Evolutionary conservation across 495 filamentous ascomycete species (phyloP).

Genomic region (Daldinia vernicosa): DNA sequence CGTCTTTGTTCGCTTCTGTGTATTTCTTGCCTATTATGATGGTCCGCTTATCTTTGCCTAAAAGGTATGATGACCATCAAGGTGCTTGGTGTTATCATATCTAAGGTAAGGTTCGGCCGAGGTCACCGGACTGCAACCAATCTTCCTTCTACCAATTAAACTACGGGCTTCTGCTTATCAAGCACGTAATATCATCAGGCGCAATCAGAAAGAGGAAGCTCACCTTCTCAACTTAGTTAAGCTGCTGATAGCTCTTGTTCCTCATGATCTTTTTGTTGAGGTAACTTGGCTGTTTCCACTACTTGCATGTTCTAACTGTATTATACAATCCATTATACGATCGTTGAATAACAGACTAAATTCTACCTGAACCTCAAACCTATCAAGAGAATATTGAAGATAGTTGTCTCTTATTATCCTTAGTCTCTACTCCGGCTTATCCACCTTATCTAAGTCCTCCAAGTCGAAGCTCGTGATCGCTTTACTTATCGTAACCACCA

Average conservation of each 20-base stretch:
- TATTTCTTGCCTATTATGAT: no score
- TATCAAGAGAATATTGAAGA: neutral
- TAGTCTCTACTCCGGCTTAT: no score
- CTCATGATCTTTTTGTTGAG: constrained; percentile 3
- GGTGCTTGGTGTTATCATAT: neutral
- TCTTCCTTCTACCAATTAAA: constrained; percentile 17
- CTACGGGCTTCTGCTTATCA: constrained; percentile 15
- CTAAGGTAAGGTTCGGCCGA: neutral
- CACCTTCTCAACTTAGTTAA: constrained; percentile 36
- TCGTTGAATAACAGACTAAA: neutral
- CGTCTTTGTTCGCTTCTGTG: neutral
- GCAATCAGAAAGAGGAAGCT: constrained; percentile 18
- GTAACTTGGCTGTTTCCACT: no score
- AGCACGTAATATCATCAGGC: constrained; percentile 24
- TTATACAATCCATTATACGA: neutral
- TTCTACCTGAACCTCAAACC: neutral
- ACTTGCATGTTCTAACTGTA: neutral
- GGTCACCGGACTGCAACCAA: neutral
- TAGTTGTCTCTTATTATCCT: neutral
- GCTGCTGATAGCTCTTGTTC: constrained; percentile 1
- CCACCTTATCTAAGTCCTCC: neutral
- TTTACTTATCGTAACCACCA: constrained; percentile 35
- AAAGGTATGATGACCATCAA: neutral
- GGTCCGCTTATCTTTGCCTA: neutral
- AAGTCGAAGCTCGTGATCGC: neutral